Evolutionary conservation across 305 asterid species (phyloP).

Genomic region (Plantago coronopus): DNA sequence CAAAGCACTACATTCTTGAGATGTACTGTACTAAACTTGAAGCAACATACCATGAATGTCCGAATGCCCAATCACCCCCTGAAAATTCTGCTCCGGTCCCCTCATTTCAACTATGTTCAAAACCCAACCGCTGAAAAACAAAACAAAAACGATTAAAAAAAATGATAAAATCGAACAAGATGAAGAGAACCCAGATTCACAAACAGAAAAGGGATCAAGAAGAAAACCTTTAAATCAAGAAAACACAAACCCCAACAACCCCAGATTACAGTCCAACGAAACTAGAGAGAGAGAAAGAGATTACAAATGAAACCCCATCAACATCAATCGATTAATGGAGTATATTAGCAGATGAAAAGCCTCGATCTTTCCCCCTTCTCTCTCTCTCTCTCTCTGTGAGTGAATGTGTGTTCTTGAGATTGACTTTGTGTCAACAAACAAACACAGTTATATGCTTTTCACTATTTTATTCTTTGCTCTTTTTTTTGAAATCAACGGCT

Average conservation of each 20-base stretch:
- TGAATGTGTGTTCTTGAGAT: not conserved
- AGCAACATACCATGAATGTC: conserved; percentile 52
- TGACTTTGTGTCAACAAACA: not conserved
- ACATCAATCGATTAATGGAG: conserved; percentile 13
- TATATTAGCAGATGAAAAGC: conserved; percentile 1
- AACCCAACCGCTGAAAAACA: conserved; percentile 21
- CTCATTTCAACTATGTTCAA: conserved; percentile 36
- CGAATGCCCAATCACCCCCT: conserved; percentile 48
- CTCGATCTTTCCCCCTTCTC: not conserved
- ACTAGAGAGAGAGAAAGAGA: conserved; percentile 17
- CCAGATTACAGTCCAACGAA: not conserved
- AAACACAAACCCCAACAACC: conserved; percentile 1
- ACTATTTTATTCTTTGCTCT: not conserved
- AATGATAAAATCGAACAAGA: not conserved
- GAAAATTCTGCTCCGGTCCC: conserved; percentile 61
- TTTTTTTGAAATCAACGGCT: conserved; percentile 53
- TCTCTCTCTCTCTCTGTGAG: conserved; percentile 15
- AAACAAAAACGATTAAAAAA: not conserved
- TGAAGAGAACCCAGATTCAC: conserved; percentile 1
- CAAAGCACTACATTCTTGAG: not conserved
- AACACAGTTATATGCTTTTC: not conserved
- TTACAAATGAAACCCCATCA: conserved; percentile 24
- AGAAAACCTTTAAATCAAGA: conserved; percentile 4
- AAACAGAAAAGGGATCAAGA: not conserved
- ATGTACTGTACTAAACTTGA: conserved; percentile 13